Evolutionary conservation across 257 asterid genomes (phyloP).

Genomic region (Solanum bukasovii): DNA sequence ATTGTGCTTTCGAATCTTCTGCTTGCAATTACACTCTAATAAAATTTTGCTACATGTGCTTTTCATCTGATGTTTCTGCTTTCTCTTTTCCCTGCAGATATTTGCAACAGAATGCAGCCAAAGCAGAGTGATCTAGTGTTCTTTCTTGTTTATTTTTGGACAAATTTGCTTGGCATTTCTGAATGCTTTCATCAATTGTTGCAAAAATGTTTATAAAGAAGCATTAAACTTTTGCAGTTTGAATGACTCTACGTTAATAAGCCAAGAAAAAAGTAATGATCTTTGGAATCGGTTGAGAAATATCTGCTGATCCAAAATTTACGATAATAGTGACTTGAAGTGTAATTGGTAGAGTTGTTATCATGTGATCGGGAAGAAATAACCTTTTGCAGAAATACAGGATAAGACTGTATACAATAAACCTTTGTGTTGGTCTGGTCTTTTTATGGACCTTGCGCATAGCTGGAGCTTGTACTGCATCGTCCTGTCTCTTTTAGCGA

Average conservation of each 20-base stretch:
- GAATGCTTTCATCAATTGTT: not conserved
- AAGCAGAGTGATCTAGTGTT: not conserved
- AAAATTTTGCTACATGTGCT: not conserved
- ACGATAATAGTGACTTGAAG: not conserved
- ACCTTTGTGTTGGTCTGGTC: not conserved
- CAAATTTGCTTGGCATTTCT: not conserved
- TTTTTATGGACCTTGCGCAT: no score
- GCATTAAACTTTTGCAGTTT: not conserved
- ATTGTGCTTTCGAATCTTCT: not conserved
- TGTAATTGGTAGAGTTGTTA: not conserved
- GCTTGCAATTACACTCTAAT: not conserved
- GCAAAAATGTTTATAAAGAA: not conserved
- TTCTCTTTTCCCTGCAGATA: not conserved
- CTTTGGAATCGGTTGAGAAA: not conserved
- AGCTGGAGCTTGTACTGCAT: not conserved
- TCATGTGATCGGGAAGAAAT: not conserved
- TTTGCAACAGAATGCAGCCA: constrained; percentile 2
- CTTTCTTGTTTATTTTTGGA: not conserved
- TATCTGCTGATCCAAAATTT: not conserved
- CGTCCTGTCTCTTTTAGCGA: not conserved
- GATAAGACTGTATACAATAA: no score
- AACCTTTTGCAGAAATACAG: not conserved
- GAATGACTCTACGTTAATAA: not conserved
- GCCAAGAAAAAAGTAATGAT: not conserved
- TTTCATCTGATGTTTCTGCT: not conserved